Percentiles rank a stretch among this genome's conserved stretches.
phyloP scores from a whole-genome alignment of 176 grass and related monocot species.

The Pontederia paniculata region DNA sequence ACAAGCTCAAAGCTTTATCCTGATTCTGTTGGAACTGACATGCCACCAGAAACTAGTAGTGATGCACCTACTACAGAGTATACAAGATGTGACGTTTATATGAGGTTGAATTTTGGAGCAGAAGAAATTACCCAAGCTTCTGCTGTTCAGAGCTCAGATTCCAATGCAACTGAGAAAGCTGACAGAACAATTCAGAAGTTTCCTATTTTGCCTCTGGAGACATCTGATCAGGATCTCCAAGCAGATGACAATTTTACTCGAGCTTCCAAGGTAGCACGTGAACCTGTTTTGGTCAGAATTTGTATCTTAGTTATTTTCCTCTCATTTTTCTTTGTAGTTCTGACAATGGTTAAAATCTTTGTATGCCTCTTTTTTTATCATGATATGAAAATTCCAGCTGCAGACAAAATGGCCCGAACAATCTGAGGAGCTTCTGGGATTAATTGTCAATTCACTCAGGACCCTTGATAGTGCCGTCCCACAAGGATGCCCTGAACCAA shows the following conservation, averaged over 20 bases:
- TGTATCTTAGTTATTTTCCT: no score
- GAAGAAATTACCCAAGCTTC: slow-evolving; percentile 27
- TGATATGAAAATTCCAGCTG: no score
- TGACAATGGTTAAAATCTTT: no score
- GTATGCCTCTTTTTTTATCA: no score
- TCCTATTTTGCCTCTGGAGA: slow-evolving; percentile 29
- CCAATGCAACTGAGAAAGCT: slow-evolving; percentile 28
- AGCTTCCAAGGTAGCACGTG: slow-evolving; percentile 25
- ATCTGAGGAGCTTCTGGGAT: slow-evolving; percentile 67
- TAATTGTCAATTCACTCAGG: slow-evolving; percentile 80
- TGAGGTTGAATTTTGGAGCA: slow-evolving; percentile 19
- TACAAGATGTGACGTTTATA: slow-evolving; percentile 29
- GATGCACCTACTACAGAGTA: slow-evolving; percentile 30
- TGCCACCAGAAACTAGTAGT: slow-evolving; percentile 38
- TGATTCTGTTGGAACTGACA: slow-evolving; percentile 39
- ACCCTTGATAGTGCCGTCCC: slow-evolving; percentile 62
- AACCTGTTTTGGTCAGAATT: no score
- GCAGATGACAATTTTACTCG: slow-evolving; percentile 36
- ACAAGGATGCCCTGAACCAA: slow-evolving; percentile 63
- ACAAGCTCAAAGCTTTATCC: slow-evolving; percentile 48
- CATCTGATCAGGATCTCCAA: slow-evolving; percentile 31
- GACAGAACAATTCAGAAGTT: slow-evolving; percentile 28
- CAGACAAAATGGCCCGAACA: slow-evolving; percentile 86
- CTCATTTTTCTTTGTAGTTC: no score
- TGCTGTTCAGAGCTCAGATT: slow-evolving; percentile 25